Evolutionary conservation across 1,139 yeast genomes (phyloP), one percentile per base, ranked within the genome.

Genomic region (Kluyveromyces sp.): DNA sequence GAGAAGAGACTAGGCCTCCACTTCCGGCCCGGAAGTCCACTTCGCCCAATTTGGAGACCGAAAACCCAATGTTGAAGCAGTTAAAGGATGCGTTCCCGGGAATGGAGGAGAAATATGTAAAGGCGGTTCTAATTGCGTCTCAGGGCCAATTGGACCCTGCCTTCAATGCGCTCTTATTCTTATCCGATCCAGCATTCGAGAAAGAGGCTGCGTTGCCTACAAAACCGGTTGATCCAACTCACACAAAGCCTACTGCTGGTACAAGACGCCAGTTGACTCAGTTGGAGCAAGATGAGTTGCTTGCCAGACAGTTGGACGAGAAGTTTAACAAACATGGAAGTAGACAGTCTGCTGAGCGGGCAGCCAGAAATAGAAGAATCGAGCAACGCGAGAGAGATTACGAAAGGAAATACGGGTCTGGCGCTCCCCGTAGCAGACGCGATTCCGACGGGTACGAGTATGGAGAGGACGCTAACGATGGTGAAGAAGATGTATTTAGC

Each of bases 81-180:
- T 69, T 88, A 52, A 72, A 74, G 56, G 94, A 84, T 19, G 96
- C 96, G 1, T 88, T 88, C 63, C 96, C 97, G 1, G 67, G 69
- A 18, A 67, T 77, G 25, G 95, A 86, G 42, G 83, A 77, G 32
- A 77, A 79, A 50, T 74, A 80, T 50, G 71, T 87, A 50, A 77
- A 81, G 40, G 89, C 95, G 20, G 83, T 86, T 1, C 70, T 88
- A 46, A 84, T 92, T 58, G 97, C 97, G 2, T 79, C 95, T 15
- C 78, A 74, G 41, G 95, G 95, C 20, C 71, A 76, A 39, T 65
- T 86, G 29, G 96, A 87, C 54, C 80, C 86, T 0, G 95, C 96
- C 0, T 89, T 89, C 69, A 83, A 83, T 63, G 96, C 96, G 0
- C 68, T 89, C 57, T 69, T 92, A 50, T 86, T 77, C 53, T 68